Conservation (phyloP, 441 rosid species). For the Pelargonium australe region DNA sequence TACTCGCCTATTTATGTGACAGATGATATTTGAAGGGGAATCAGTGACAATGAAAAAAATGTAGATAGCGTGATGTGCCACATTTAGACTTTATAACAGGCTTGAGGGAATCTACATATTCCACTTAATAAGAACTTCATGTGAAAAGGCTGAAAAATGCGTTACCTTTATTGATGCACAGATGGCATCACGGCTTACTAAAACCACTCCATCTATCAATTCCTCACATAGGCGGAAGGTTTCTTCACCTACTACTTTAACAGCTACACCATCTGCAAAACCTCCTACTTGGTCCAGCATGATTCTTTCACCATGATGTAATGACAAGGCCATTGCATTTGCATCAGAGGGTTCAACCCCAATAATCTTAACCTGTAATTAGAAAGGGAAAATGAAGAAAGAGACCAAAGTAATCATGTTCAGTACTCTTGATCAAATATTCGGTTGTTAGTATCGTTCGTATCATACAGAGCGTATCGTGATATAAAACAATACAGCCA, state of each 20-base stretch:
- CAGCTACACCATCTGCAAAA: slow-evolving; percentile 98
- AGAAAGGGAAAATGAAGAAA: background rate
- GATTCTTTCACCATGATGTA: slow-evolving; percentile 84
- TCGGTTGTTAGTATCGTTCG: too few relatives aligned
- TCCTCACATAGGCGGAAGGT: slow-evolving; percentile 72
- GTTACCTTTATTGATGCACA: slow-evolving; percentile 91
- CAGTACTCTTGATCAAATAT: too few relatives aligned
- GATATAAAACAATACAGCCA: too few relatives aligned
- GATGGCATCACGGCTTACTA: slow-evolving; percentile 91
- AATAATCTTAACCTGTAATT: slow-evolving; percentile 75
- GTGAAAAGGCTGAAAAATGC: background rate
- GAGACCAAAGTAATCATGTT: background rate
- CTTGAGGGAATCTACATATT: background rate
- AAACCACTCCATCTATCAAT: slow-evolving; percentile 84
- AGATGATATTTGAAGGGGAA: too few relatives aligned
- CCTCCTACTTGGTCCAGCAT: slow-evolving; percentile 82
- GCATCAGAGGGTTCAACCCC: slow-evolving; percentile 94
- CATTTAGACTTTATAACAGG: background rate
- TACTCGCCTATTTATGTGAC: background rate
- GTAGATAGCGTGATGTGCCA: background rate
- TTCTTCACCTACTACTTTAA: slow-evolving; percentile 92
- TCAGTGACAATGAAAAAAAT: background rate
- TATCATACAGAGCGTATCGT: too few relatives aligned
- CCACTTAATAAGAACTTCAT: too few relatives aligned
- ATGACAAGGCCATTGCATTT: slow-evolving; percentile 92